phyloP scores from a whole-genome alignment of 1,139 yeast genomes.

The Hansenula sp. region DNA sequence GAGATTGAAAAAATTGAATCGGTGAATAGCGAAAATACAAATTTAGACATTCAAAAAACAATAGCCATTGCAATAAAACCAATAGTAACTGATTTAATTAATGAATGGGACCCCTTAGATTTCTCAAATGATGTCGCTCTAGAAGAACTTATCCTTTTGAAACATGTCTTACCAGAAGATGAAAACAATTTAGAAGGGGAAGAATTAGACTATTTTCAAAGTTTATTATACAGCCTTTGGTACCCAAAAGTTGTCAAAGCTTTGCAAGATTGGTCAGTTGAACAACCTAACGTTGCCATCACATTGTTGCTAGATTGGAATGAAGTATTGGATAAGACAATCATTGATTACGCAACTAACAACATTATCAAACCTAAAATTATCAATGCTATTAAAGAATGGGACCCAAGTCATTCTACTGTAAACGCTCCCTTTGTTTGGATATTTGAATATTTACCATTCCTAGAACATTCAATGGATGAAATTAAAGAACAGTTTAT shows the following conservation, averaged over 20 bases:
- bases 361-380: slow-evolving; percentile 35
- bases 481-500: slow-evolving; percentile 26
- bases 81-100: slow-evolving; percentile 20
- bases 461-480: slow-evolving; percentile 21
- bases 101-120: slow-evolving; percentile 34
- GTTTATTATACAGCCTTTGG: slow-evolving; percentile 33
- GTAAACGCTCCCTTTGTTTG: slow-evolving; percentile 31
- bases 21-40: neutral
- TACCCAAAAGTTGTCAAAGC: slow-evolving; percentile 27
- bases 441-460: slow-evolving; percentile 45
- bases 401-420: slow-evolving; percentile 25
- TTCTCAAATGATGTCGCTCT: slow-evolving; percentile 22
- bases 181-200: slow-evolving; percentile 7
- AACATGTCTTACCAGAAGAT: slow-evolving; percentile 13
- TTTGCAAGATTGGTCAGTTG: slow-evolving; percentile 31
- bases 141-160: slow-evolving; percentile 26
- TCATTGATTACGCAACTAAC: slow-evolving; percentile 27
- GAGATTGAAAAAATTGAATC: neutral
- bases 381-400: slow-evolving; percentile 26
- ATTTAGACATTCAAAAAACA: slow-evolving; percentile 22
- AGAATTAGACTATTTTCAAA: slow-evolving; percentile 27
- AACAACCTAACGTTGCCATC: slow-evolving; percentile 27
- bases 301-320: slow-evolving; percentile 40
- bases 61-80: slow-evolving; percentile 30
- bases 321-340: slow-evolving; percentile 30